Evolutionary conservation across 1,284 basidiomycete species (phyloP), one percentile per base, ranked within the genome.

Genomic region (Tilletiopsis washingtonensis): DNA sequence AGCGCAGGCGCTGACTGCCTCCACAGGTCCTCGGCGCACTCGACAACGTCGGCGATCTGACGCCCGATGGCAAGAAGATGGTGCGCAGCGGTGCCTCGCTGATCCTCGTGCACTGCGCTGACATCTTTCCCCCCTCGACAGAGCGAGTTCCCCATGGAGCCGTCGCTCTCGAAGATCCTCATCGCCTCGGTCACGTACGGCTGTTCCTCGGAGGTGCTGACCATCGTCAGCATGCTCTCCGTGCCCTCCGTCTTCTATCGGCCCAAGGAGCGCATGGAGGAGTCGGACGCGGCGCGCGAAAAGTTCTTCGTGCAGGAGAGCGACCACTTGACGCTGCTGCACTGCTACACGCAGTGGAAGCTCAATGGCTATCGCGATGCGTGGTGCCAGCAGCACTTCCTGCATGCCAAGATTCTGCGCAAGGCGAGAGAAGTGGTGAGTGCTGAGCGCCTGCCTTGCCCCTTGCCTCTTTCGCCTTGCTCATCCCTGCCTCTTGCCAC

Each of bases 301-400:
- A 96, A 96, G 78, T 98, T 98, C 75, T 91, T 93, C 59, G 94
- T 98, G 1, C 89, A 91, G 0, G 94, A 98, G 75, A 91, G 88
- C 69, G 94, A 99, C 68, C 94, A 98, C 75, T 74, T 99, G 51
- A 98, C 93, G 7, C 76, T 98, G 24, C 75, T 98, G 58, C 94
- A 98, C 71, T 91, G 97, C 6, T 99, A 93, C 77, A 88, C 87
- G 49, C 91, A 96, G 73, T 98, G 94, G 94, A 91, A 93, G 76
- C 84, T 82, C 61, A 93, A 97, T 74, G 84, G 85, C 82, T 71
- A 61, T 75, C 84, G 87, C 23, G 94, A 99, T 67, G 84, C 88
- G 39, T 98, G 94, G 94, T 84, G 82, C 17, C 83, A 88, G 75
- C 82, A 85, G 29, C 94, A 99, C 75, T 98, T 98, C 76, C 74